Percentiles rank a stretch among this genome's conserved stretches.
Conservation (phyloP, 768 basidiomycete species). For the Cyclocybe aegerita region DNA sequence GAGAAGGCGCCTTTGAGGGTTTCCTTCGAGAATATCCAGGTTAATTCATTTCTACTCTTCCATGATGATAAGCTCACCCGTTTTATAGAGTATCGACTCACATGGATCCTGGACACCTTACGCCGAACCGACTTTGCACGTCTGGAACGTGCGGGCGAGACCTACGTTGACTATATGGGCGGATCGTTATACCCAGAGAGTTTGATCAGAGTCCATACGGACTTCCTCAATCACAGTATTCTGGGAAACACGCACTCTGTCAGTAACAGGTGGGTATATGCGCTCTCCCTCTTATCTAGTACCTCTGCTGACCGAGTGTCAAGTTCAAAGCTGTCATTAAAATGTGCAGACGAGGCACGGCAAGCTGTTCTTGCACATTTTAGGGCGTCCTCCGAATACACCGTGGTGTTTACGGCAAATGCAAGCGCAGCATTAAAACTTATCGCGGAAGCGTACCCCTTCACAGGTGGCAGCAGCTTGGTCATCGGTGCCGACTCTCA, state of each 20-base stretch:
- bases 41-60: conserved; percentile 9
- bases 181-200: conserved; percentile 79
- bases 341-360: conserved; percentile 68
- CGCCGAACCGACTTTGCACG: conserved; percentile 62
- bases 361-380: conserved; percentile 76
- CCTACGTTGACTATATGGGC: conserved; percentile 88
- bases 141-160: conserved; percentile 62
- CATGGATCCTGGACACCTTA: conserved; percentile 71
- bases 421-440: conserved; percentile 79
- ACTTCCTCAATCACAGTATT: conserved; percentile 63
- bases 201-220: conserved; percentile 67
- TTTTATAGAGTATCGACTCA: conserved; percentile 53
- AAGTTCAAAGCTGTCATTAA: conserved; percentile 71
- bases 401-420: conserved; percentile 81
- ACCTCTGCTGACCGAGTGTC: conserved; percentile 5
- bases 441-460: conserved; percentile 80
- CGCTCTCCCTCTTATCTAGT: conserved; percentile 12
- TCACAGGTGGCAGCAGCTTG: conserved; percentile 53
- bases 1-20: conserved; percentile 40
- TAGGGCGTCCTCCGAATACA: conserved; percentile 71
- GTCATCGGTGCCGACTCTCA: conserved; percentile 79
- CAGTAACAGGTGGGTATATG: conserved; percentile 67
- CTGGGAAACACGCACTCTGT: conserved; percentile 86
- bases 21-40: conserved; percentile 49
- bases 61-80: not conserved